Percentiles rank a stretch among this genome's conserved stretches.
phyloP scores from a whole-genome alignment of 1,284 basidiomycete genomes.

The Flammula alnicola region DNA sequence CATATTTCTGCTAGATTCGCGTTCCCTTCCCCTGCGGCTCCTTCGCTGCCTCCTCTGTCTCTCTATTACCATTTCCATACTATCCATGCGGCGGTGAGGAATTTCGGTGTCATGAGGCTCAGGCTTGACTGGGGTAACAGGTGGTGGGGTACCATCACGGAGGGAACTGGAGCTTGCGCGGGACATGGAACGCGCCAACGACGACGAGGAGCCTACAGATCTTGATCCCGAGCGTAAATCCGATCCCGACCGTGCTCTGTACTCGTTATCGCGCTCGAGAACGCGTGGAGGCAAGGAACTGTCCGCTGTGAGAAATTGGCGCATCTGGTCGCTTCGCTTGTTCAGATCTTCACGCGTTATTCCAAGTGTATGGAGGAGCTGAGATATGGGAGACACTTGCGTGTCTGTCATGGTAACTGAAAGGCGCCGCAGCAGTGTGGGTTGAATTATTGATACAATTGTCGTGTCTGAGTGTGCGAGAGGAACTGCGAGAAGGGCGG shows the following conservation, averaged over 20 bases:
- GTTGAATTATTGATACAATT: slow-evolving; percentile 18
- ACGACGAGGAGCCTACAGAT: slow-evolving; percentile 38
- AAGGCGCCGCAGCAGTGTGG: slow-evolving; percentile 3
- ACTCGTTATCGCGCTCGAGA: slow-evolving; percentile 40
- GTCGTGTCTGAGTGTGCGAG: slow-evolving; percentile 22
- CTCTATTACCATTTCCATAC: slow-evolving; percentile 76
- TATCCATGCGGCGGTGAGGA: slow-evolving; percentile 61
- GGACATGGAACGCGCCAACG: slow-evolving; percentile 45
- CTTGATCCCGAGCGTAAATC: slow-evolving; percentile 42
- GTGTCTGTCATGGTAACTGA: slow-evolving; percentile 35
- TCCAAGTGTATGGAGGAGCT: slow-evolving; percentile 66
- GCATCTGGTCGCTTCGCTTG: slow-evolving; percentile 72
- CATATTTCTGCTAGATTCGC: slow-evolving; percentile 37
- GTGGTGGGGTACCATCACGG: slow-evolving; percentile 52
- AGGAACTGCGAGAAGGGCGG: slow-evolving; percentile 7
- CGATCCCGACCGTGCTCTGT: slow-evolving; percentile 39
- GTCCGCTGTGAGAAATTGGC: slow-evolving; percentile 67
- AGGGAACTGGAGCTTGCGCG: slow-evolving; percentile 56
- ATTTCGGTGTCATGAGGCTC: slow-evolving; percentile 55
- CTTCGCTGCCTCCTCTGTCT: slow-evolving; percentile 64
- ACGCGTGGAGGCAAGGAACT: slow-evolving; percentile 47
- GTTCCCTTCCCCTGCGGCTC: slow-evolving; percentile 48
- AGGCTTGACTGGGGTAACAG: slow-evolving; percentile 62
- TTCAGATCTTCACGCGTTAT: slow-evolving; percentile 72
- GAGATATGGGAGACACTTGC: slow-evolving; percentile 61